Evolutionary conservation across 2,329 filamentous ascomycete genomes (phyloP), one percentile per base, ranked within the genome.

Genomic region (Alternaria brassicae): DNA sequence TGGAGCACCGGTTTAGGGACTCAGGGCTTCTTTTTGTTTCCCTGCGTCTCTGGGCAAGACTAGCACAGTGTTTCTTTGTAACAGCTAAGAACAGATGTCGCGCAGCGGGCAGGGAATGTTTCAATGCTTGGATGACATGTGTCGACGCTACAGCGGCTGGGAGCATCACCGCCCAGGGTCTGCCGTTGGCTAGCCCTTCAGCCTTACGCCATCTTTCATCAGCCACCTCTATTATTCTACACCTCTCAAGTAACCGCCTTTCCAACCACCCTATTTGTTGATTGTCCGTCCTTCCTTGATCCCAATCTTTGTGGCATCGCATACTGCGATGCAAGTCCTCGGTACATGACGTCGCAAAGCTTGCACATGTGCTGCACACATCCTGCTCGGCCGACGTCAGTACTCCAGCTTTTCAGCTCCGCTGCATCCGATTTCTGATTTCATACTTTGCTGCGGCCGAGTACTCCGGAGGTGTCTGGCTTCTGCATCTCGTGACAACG

Each of bases 171-270:
- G 28, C 21, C 52, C 53, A 49, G 53, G 53, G 53, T 56, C 28
- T 39, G 52, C 52, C 52, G 17, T 40, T 48, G 52, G 52, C 23
- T 34, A 40, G 39, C 49, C 36, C 19, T 37, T 56, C 57, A 60
- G 57, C 57, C 57, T 56, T 60, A 56, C 34, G 47, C 57, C 57
- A 60, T 48, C 44, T 48, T 48, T 25, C 39, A 19, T 56, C 57
- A 60, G 57, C 57, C 57, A 60, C 57, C 57, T 21, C 39, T 17
- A 42, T 53, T 49, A 34, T 53, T 32, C 27, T 44, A 8, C 13
- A 7, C 21, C 10, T 36, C 25, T 45, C 40, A 21, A 30, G 19
- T 27, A 36, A 61, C 23, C 34, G 41, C 13, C 27, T 27, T 30
- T 23, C 28, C 17, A 34, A 30, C 44, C 44, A 48, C 44, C 34